A percentile compares a stretch with the other conserved stretches of the same genome.
These are phyloP conservation scores for Corymbia citriodora DNA, from an alignment of 441 rosid species.

Conservation along the genomic window DNA sequence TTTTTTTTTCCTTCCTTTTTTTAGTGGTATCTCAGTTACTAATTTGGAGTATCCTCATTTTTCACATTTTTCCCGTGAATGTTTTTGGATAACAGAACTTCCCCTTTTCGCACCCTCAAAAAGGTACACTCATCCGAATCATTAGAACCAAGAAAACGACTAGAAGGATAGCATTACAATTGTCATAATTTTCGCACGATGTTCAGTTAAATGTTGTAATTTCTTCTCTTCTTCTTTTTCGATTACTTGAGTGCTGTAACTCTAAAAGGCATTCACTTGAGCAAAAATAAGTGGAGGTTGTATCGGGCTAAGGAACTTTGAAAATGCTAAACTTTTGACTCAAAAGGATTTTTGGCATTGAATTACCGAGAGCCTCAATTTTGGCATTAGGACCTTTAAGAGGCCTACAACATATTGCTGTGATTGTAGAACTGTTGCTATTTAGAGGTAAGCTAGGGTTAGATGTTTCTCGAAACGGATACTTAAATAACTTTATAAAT, in stretches of 20 bases:
- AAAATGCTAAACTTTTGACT: background rate
- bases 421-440: background rate
- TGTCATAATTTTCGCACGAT: fast-evolving
- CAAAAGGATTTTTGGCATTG: background rate
- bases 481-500: background rate
- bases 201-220: fast-evolving
- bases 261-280: background rate
- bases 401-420: background rate
- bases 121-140: fast-evolving
- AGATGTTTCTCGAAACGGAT: background rate
- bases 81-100: background rate
- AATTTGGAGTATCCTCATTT: background rate
- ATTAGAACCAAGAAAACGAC: background rate
- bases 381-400: background rate
- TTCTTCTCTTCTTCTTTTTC: fast-evolving
- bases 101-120: fast-evolving
- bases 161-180: fast-evolving
- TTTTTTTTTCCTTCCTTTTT: background rate
- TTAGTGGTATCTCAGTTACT: background rate
- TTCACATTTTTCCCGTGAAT: background rate
- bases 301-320: background rate
- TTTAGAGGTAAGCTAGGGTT: background rate
- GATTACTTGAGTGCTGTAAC: background rate
- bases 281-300: background rate
- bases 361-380: background rate